A percentile compares a stretch with the other conserved stretches of the same genome.
These are phyloP conservation scores for Eucalyptus curtisii DNA, from an alignment of 345 rosid species.

Conservation along the genomic window DNA sequence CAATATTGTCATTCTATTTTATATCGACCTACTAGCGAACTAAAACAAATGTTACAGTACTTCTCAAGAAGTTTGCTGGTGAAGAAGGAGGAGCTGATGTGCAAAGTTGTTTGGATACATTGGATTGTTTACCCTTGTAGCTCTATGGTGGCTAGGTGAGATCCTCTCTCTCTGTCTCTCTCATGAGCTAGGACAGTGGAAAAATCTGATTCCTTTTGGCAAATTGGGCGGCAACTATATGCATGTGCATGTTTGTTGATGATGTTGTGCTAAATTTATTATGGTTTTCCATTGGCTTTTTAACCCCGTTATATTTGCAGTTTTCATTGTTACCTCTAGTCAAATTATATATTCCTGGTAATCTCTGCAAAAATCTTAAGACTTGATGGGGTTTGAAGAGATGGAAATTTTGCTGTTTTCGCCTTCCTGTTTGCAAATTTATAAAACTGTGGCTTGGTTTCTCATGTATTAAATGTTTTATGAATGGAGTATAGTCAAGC, in stretches of 20 bases:
- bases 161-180: not conserved
- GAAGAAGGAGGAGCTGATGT: slow-evolving; percentile 95
- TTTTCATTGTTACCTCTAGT: not conserved
- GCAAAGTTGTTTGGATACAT: slow-evolving; percentile 95
- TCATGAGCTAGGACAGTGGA: not conserved
- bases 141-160: slow-evolving; percentile 99
- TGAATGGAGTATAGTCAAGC: not conserved
- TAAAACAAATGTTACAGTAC: slow-evolving; percentile 46
- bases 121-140: slow-evolving; percentile 91
- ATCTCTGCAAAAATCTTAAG: not conserved
- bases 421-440: not conserved
- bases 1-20: not conserved
- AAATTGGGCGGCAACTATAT: not conserved
- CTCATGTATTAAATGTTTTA: not conserved
- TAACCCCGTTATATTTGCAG: not conserved
- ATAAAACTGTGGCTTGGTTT: not conserved
- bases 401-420: not conserved
- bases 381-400: not conserved
- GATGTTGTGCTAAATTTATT: not conserved
- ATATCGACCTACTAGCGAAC: not conserved
- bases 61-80: slow-evolving; percentile 90
- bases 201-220: not conserved
- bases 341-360: not conserved
- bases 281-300: not conserved
- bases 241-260: not conserved